Conservation (phyloP, 768 basidiomycete species). For the Lentinula raphanica region DNA sequence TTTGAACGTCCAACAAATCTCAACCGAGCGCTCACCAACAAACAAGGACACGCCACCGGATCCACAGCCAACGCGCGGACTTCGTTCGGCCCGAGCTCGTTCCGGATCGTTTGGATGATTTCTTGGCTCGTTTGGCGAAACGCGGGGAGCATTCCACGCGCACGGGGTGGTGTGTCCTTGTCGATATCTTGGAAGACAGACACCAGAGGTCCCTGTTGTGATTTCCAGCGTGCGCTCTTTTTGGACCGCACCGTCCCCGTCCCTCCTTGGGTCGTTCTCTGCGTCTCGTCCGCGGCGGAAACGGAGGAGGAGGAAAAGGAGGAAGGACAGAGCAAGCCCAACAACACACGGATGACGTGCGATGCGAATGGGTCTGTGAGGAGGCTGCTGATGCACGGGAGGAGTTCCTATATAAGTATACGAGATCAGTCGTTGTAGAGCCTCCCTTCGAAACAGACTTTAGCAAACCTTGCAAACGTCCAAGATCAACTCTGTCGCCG, state of each 20-base stretch:
- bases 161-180: constrained; percentile 21
- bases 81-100: constrained; percentile 61
- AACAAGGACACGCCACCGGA: constrained; percentile 70
- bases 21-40: constrained; percentile 47
- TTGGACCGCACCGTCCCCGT: constrained; percentile 68
- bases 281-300: no score
- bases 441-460: no score
- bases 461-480: constrained; percentile 62
- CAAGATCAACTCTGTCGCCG: constrained; percentile 56
- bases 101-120: constrained; percentile 48
- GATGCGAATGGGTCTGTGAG: constrained; percentile 87
- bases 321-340: constrained; percentile 70
- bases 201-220: constrained; percentile 73
- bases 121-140: constrained; percentile 42
- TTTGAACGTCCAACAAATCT: no score
- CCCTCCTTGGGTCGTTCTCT: no score
- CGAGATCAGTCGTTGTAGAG: constrained; percentile 1
- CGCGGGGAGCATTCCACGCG: constrained; percentile 38
- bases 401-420: constrained; percentile 52
- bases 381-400: constrained; percentile 55
- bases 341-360: constrained; percentile 78
- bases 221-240: constrained; percentile 78
- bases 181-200: constrained; percentile 59
- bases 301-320: constrained; percentile 37
- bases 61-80: constrained; percentile 71